These are phyloP conservation scores for Alternaria burnsii DNA, from an alignment of 2,329 filamentous ascomycete genomes.

Conservation along the genomic window DNA sequence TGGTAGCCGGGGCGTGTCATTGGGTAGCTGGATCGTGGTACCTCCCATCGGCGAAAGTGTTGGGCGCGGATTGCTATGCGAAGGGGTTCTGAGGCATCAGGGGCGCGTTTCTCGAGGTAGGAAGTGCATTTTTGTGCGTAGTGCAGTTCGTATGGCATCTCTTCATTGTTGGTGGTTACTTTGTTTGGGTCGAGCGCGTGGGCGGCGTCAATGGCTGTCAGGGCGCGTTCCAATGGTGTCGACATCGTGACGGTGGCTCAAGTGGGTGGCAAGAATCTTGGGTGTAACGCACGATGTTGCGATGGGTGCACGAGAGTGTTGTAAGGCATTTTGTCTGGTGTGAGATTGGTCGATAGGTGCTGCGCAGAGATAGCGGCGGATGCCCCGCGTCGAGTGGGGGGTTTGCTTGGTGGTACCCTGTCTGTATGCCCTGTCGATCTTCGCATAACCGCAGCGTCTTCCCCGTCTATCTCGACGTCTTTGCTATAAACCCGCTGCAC, in stretches of 20 bases:
- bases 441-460: neutral
- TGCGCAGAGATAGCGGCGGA: slow-evolving; percentile 19
- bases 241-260: slow-evolving; percentile 18
- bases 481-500: neutral
- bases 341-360: slow-evolving; percentile 17
- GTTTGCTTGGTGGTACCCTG: neutral
- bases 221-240: slow-evolving; percentile 56
- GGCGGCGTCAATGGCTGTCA: slow-evolving; percentile 76
- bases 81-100: slow-evolving; percentile 71
- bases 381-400: slow-evolving; percentile 29
- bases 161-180: slow-evolving; percentile 53
- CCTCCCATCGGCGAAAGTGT: slow-evolving; percentile 86
- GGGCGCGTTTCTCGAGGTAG: slow-evolving; percentile 70
- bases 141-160: slow-evolving; percentile 78
- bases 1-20: slow-evolving; percentile 80
- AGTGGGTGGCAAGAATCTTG: neutral
- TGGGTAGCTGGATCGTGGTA: slow-evolving; percentile 76
- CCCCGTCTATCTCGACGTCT: neutral
- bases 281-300: neutral
- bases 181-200: slow-evolving; percentile 73
- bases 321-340: slow-evolving; percentile 22
- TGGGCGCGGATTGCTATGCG: slow-evolving; percentile 82
- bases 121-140: slow-evolving; percentile 82
- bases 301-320: neutral
- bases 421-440: slow-evolving; percentile 8